Evolutionary conservation across 2,329 filamentous ascomycete species (phyloP).

Genomic region (Fusarium sp.): DNA sequence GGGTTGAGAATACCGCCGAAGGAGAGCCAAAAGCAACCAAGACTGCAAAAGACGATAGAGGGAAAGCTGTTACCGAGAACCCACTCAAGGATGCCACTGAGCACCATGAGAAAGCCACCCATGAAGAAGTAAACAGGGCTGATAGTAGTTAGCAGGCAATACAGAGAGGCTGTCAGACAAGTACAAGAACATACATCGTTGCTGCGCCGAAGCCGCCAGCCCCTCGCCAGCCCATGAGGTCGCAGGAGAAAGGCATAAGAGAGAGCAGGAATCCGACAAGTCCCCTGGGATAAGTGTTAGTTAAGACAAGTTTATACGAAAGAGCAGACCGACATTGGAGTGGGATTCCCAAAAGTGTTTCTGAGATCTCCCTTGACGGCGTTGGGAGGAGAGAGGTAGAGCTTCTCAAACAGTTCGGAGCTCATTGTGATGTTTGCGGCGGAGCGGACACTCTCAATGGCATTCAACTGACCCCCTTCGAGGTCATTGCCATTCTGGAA

Average conservation of each 20-base stretch:
- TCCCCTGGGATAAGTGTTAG: constrained; percentile 50
- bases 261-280: constrained; percentile 64
- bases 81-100: constrained; percentile 67
- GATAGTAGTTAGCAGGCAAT: no score
- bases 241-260: constrained; percentile 61
- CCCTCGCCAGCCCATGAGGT: constrained; percentile 67
- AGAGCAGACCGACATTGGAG: constrained; percentile 59
- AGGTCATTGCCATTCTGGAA: background rate
- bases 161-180: no score
- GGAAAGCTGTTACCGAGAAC: constrained; percentile 70
- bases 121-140: constrained; percentile 64
- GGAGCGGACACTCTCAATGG: constrained; percentile 31
- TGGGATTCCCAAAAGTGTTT: constrained; percentile 70
- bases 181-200: no score
- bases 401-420: constrained; percentile 70
- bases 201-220: constrained; percentile 58
- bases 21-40: constrained; percentile 67
- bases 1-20: constrained; percentile 67
- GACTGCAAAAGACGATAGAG: constrained; percentile 66
- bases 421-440: constrained; percentile 58
- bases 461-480: background rate
- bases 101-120: constrained; percentile 64
- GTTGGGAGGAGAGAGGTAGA: constrained; percentile 67
- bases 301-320: background rate
- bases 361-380: constrained; percentile 63